A percentile compares a stretch with the other conserved stretches of the same genome.
phyloP scores from a whole-genome alignment of 495 filamentous ascomycete genomes.

The Penicillium samsonianum region DNA sequence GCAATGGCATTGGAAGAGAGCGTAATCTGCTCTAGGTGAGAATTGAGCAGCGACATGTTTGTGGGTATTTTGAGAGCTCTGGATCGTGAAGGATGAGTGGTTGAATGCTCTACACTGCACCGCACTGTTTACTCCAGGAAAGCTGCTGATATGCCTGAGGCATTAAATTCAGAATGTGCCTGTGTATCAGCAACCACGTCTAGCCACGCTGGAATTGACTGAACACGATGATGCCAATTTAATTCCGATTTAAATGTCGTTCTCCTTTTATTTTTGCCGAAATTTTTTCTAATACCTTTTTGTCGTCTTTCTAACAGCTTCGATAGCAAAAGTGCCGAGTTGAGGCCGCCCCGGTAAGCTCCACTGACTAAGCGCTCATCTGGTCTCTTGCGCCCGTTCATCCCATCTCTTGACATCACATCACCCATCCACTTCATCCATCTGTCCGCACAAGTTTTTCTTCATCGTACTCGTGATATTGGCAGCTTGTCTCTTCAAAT shows the following conservation, averaged over 20 bases:
- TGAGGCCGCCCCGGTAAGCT: conserved; percentile 30
- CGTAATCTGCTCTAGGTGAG: conserved; percentile 87
- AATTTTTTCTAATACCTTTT: conserved; percentile 6
- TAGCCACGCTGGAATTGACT: conserved; percentile 2
- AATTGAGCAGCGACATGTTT: conserved; percentile 74
- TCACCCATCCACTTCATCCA: conserved; percentile 47
- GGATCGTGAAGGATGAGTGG: conserved; percentile 1
- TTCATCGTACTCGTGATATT: conserved; percentile 27
- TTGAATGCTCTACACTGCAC: conserved; percentile 1
- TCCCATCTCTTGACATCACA: conserved; percentile 52
- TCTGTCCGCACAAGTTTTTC: conserved; percentile 24
- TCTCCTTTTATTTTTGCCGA: neutral
- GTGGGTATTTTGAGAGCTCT: neutral
- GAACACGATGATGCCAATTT: neutral
- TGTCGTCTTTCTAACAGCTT: conserved; percentile 1
- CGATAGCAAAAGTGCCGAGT: neutral
- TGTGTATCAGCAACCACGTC: conserved; percentile 4
- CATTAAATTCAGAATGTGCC: conserved; percentile 7
- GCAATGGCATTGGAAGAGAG: conserved; percentile 81
- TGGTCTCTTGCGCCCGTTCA: conserved; percentile 40
- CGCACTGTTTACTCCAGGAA: conserved; percentile 11
- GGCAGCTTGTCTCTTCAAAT: conserved; percentile 21
- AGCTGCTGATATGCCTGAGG: conserved; percentile 18
- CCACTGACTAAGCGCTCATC: conserved; percentile 46
- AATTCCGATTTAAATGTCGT: neutral